phyloP scores from a whole-genome alignment of 2,329 filamentous ascomycete species.

The Monosporascus ibericus region DNA sequence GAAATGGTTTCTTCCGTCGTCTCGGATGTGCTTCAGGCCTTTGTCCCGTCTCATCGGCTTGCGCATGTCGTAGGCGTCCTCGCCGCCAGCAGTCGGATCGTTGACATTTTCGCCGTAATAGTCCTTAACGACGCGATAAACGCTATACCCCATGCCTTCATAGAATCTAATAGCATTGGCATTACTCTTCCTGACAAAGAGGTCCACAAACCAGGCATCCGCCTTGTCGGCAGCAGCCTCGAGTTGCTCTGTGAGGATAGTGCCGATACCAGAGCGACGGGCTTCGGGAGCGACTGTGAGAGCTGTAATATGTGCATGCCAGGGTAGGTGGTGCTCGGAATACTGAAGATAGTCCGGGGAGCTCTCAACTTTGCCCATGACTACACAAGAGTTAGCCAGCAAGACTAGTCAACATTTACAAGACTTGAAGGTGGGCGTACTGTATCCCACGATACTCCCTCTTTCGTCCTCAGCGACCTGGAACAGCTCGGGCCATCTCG shows the following conservation, averaged over 20 bases:
- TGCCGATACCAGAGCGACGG: conserved; percentile 80
- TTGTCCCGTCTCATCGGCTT: conserved; percentile 81
- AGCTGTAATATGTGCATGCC: conserved; percentile 96
- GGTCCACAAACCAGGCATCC: conserved; percentile 88
- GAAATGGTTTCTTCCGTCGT: conserved; percentile 70
- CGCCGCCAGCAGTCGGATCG: conserved; percentile 55
- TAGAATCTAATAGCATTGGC: conserved; percentile 83
- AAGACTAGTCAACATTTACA: conserved; percentile 16
- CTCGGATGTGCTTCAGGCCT: conserved; percentile 67
- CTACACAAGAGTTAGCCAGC: conserved; percentile 37
- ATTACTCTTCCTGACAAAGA: conserved; percentile 90
- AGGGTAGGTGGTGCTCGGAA: conserved; percentile 92
- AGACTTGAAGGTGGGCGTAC: conserved; percentile 42
- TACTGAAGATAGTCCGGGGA: conserved; percentile 68
- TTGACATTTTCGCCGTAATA: conserved; percentile 87
- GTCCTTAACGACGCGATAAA: conserved; percentile 80
- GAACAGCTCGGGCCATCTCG: conserved; percentile 92
- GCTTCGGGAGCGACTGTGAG: conserved; percentile 86
- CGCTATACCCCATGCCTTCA: conserved; percentile 82
- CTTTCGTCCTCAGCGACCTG: conserved; percentile 81
- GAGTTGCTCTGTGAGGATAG: conserved; percentile 71
- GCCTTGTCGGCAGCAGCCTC: conserved; percentile 78
- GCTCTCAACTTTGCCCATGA: conserved; percentile 95
- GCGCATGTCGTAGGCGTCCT: conserved; percentile 96
- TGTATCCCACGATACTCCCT: conserved; percentile 91